Percentiles rank a stretch among this genome's conserved stretches.
These are phyloP conservation scores for Xylaria digitata DNA, from an alignment of 2,329 filamentous ascomycete species.

Conservation along the genomic window DNA sequence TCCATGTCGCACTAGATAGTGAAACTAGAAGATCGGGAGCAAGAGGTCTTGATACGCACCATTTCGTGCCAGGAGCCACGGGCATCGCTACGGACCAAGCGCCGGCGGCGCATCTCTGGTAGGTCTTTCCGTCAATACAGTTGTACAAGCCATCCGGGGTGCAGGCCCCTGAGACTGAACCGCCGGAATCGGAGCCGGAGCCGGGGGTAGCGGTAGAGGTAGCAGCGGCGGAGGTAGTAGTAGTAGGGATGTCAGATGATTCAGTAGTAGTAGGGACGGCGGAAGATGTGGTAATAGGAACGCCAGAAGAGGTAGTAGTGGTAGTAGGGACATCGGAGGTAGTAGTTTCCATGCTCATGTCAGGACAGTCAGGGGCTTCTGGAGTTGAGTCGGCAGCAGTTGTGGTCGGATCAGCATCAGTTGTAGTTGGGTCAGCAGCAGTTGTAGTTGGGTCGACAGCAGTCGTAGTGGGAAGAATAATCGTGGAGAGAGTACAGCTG, in stretches of 20 bases:
- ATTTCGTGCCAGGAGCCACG: conserved; percentile 60
- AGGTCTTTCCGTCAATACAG: conserved; percentile 62
- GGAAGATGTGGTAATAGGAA: conserved; percentile 10
- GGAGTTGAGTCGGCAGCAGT: no score
- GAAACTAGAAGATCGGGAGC: no score
- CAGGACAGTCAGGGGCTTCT: no score
- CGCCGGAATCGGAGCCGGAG: conserved; percentile 43
- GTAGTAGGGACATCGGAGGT: no score
- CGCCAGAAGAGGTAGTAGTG: not conserved
- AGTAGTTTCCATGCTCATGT: no score
- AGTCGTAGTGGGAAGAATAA: no score
- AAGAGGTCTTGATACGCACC: conserved; percentile 38
- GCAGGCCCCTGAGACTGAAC: conserved; percentile 51
- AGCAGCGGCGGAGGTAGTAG: conserved; percentile 39
- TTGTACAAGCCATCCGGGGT: conserved; percentile 63
- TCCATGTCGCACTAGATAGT: no score
- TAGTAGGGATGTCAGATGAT: no score
- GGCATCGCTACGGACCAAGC: conserved; percentile 58
- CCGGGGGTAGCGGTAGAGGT: conserved; percentile 35
- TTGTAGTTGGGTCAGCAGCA: no score
- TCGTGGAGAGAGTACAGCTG: no score
- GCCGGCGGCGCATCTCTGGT: conserved; percentile 67
- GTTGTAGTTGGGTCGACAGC: no score
- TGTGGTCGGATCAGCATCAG: no score
- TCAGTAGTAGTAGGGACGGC: conserved; percentile 20